A percentile compares a stretch with the other conserved stretches of the same genome.
Evolutionary conservation across 495 filamentous ascomycete genomes (phyloP).

Genomic region (Patellaria atrata): DNA sequence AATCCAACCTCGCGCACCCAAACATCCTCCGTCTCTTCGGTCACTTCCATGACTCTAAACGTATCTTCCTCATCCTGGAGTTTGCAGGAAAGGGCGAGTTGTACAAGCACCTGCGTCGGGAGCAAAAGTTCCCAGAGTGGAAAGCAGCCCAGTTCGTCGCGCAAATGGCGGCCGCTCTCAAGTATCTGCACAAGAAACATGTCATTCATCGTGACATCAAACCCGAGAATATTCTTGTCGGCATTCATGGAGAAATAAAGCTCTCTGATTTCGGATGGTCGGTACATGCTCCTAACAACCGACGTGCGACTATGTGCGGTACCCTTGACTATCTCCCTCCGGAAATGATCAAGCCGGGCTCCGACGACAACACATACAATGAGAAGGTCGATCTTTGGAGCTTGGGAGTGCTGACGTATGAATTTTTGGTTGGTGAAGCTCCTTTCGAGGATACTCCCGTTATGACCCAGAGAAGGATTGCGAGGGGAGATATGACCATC

Average conservation of each 20-base stretch:
- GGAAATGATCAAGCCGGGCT: conserved; percentile 82
- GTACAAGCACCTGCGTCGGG: conserved; percentile 88
- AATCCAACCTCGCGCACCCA: conserved; percentile 88
- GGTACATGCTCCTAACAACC: conserved; percentile 91
- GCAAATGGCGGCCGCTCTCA: conserved; percentile 92
- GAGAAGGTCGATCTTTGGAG: conserved; percentile 97
- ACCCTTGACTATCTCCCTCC: conserved; percentile 95
- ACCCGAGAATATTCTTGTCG: conserved; percentile 94
- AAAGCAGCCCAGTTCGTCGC: conserved; percentile 93
- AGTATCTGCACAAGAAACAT: conserved; percentile 92
- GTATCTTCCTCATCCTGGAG: conserved; percentile 90
- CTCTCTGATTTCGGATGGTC: conserved; percentile 98
- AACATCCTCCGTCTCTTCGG: conserved; percentile 91
- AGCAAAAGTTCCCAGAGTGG: conserved; percentile 84
- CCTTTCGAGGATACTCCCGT: conserved; percentile 92
- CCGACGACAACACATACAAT: conserved; percentile 70
- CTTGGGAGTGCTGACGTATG: conserved; percentile 87
- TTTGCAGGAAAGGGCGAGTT: conserved; percentile 91
- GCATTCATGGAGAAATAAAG: conserved; percentile 96
- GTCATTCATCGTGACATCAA: conserved; percentile 99
- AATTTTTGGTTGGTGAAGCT: conserved; percentile 90
- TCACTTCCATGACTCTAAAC: conserved; percentile 93
- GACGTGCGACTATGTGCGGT: conserved; percentile 89
- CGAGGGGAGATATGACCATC: conserved; percentile 79
- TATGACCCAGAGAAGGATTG: conserved; percentile 89